These are phyloP conservation scores for Blastobotrys peoriensis DNA, from an alignment of 805 yeast genomes.

Conservation along the genomic window DNA sequence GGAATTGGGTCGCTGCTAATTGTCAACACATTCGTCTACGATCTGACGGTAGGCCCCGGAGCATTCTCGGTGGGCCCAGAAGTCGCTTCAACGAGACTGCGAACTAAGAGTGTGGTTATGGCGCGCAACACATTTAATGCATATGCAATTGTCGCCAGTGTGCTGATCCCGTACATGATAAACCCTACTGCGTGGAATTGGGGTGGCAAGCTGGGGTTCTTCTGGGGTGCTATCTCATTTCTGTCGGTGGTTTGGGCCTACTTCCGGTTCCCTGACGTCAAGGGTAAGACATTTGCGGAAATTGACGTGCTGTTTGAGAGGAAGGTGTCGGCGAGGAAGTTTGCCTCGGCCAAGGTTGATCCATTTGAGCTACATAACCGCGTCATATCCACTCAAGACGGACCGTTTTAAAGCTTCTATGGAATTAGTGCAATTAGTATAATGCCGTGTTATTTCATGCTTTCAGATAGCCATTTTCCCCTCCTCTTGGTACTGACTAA, in stretches of 20 bases:
- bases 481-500: too few relatives aligned
- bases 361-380: background rate
- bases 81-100: constrained; percentile 35
- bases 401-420: too few relatives aligned
- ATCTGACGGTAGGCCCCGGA: constrained; percentile 40
- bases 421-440: too few relatives aligned
- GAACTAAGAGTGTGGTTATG: constrained; percentile 39
- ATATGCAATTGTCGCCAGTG: constrained; percentile 15
- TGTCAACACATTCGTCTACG: constrained; percentile 40
- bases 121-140: constrained; percentile 32
- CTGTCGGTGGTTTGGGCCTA: constrained; percentile 38
- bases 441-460: too few relatives aligned
- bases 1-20: constrained; percentile 40
- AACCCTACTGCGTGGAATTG: constrained; percentile 42
- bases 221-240: constrained; percentile 37
- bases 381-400: too few relatives aligned
- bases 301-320: constrained; percentile 46
- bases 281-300: constrained; percentile 53
- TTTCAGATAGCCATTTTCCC: too few relatives aligned
- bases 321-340: constrained; percentile 27
- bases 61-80: constrained; percentile 38
- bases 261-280: constrained; percentile 55
- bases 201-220: constrained; percentile 43
- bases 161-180: constrained; percentile 39
- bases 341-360: constrained; percentile 4